phyloP scores from a whole-genome alignment of 2,329 filamentous ascomycete genomes.

The Colletotrichum scovillei region DNA sequence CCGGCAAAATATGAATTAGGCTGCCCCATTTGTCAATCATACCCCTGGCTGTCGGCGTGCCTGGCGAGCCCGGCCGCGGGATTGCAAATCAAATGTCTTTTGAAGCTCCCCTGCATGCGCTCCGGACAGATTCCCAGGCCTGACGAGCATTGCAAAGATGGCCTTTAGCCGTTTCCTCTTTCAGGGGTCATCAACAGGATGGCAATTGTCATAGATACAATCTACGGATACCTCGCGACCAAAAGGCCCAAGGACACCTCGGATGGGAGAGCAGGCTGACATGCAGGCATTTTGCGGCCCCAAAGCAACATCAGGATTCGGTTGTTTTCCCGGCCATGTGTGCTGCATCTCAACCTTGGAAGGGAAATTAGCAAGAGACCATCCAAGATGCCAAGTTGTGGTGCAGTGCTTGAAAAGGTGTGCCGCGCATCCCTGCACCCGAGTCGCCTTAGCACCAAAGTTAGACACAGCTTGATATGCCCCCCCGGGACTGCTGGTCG shows the following conservation, averaged over 20 bases:
- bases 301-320: constrained; percentile 29
- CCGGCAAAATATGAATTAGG: constrained; percentile 4
- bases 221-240: not conserved
- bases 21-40: not conserved
- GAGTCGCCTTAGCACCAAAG: constrained; percentile 31
- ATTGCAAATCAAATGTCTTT: constrained; percentile 26
- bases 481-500: constrained; percentile 14
- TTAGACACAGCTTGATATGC: constrained; percentile 29
- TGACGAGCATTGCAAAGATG: not conserved
- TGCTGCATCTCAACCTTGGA: constrained; percentile 33
- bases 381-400: constrained; percentile 32
- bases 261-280: constrained; percentile 1
- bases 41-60: constrained; percentile 14
- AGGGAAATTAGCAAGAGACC: constrained; percentile 35
- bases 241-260: not conserved
- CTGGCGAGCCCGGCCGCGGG: constrained; percentile 16
- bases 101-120: constrained; percentile 1
- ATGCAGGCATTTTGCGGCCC: constrained; percentile 6
- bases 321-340: constrained; percentile 24
- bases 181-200: not conserved
- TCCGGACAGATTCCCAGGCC: not conserved
- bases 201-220: not conserved
- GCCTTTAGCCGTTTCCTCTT: not conserved
- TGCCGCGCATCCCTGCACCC: constrained; percentile 31
- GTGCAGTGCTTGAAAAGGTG: constrained; percentile 33